A percentile compares a stretch with the other conserved stretches of the same genome.
These are phyloP conservation scores for Gloeopeniophorella convolvens DNA, from an alignment of 768 basidiomycete genomes.

Conservation along the genomic window DNA sequence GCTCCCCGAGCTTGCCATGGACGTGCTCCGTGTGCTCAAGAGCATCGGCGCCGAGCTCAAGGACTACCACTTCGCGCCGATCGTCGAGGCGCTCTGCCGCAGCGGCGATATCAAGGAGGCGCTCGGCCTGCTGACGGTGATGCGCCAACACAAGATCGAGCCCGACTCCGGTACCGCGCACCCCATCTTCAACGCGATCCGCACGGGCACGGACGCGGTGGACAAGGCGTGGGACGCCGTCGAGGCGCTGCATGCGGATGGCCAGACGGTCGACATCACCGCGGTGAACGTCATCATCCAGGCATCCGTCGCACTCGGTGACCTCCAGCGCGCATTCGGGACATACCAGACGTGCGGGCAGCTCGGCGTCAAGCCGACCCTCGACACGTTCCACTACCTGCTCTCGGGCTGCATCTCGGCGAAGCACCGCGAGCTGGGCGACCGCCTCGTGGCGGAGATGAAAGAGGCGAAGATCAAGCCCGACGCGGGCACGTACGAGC, in stretches of 20 bases:
- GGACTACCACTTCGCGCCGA: constrained; percentile 73
- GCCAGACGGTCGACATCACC: constrained; percentile 45
- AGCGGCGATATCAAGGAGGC: constrained; percentile 56
- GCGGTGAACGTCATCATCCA: constrained; percentile 63
- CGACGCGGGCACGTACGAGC: constrained; percentile 56
- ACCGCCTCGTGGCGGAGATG: constrained; percentile 62
- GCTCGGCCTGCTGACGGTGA: constrained; percentile 47
- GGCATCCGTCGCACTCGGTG: constrained; percentile 53
- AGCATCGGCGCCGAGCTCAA: constrained; percentile 39
- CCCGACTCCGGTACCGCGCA: constrained; percentile 47
- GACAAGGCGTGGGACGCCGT: constrained; percentile 61
- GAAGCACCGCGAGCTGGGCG: constrained; percentile 59
- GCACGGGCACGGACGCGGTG: constrained; percentile 42
- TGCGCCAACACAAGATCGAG: constrained; percentile 47
- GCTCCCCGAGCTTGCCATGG: constrained; percentile 60
- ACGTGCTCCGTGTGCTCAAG: constrained; percentile 54
- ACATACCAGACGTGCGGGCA: constrained; percentile 61
- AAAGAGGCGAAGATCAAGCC: constrained; percentile 48
- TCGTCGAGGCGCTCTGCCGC: constrained; percentile 67
- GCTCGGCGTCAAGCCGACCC: constrained; percentile 48
- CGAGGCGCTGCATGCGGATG: constrained; percentile 51
- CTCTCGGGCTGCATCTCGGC: constrained; percentile 57
- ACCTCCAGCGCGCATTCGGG: constrained; percentile 71
- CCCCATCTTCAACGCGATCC: constrained; percentile 46
- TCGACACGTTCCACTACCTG: constrained; percentile 64